Conservation (phyloP, 78 protist species). For the Creolimax fragrantissima region DNA sequence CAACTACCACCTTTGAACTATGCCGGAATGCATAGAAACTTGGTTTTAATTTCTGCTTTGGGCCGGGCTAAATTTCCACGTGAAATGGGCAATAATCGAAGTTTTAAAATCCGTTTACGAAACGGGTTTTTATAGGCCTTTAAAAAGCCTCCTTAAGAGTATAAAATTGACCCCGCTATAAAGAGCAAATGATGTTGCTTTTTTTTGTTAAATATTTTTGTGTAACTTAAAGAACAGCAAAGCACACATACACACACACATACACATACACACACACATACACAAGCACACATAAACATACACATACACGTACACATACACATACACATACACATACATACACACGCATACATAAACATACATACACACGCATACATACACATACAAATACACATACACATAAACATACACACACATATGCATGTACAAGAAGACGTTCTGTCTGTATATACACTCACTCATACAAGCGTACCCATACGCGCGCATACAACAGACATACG, state of each 20-base stretch:
- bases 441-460: neutral
- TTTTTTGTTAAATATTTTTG: neutral
- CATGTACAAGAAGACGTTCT: neutral
- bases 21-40: no score
- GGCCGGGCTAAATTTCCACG: neutral
- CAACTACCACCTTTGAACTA: no score
- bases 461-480: neutral
- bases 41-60: no score
- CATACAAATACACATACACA: neutral
- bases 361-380: neutral
- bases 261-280: neutral
- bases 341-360: neutral
- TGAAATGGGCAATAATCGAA: neutral
- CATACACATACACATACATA: neutral
- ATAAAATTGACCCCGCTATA: neutral
- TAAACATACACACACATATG: neutral
- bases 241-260: neutral
- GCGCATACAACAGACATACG: neutral
- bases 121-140: neutral
- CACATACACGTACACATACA: neutral
- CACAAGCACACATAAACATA: neutral
- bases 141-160: neutral
- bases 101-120: neutral
- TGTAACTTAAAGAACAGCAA: neutral
- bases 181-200: neutral